Percentiles rank a stretch among this genome's conserved stretches.
These are phyloP conservation scores for Lophiostoma macrostomum DNA, from an alignment of 495 filamentous ascomycete genomes.

Conservation along the genomic window DNA sequence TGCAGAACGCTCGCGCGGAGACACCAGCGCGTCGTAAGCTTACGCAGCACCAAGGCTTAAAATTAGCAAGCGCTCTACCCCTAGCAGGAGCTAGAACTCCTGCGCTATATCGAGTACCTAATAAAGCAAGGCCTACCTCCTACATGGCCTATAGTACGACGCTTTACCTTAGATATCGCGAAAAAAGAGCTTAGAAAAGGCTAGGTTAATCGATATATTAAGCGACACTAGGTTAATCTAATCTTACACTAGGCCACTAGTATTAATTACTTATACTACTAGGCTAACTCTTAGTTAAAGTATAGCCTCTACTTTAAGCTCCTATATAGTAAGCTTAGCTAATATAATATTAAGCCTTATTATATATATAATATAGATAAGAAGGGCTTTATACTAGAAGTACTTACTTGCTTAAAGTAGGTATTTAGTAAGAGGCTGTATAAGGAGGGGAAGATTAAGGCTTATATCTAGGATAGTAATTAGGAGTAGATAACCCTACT, in stretches of 20 bases:
- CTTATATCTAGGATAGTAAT: too few relatives aligned
- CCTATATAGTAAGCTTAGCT: not conserved
- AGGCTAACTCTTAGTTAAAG: not conserved
- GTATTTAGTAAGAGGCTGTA: too few relatives aligned
- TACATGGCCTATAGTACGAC: not conserved
- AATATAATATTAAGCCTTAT: not conserved
- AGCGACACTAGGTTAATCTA: not conserved
- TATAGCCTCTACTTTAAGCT: not conserved
- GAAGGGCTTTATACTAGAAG: not conserved
- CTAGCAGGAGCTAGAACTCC: not conserved
- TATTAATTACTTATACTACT: not conserved
- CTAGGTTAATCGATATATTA: not conserved
- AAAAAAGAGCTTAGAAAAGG: not conserved
- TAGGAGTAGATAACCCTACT: too few relatives aligned
- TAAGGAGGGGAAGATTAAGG: too few relatives aligned
- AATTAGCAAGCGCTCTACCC: not conserved
- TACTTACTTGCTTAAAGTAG: not conserved
- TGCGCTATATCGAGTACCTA: not conserved
- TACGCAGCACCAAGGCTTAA: too few relatives aligned
- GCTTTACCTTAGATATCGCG: not conserved
- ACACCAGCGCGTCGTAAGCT: not conserved
- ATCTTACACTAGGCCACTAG: not conserved
- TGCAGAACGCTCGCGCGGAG: not conserved
- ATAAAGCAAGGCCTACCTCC: not conserved
- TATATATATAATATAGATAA: conserved; percentile 4